These are phyloP conservation scores for Hymenoscyphus scutula DNA, from an alignment of 2,329 filamentous ascomycete species.

Conservation along the genomic window DNA sequence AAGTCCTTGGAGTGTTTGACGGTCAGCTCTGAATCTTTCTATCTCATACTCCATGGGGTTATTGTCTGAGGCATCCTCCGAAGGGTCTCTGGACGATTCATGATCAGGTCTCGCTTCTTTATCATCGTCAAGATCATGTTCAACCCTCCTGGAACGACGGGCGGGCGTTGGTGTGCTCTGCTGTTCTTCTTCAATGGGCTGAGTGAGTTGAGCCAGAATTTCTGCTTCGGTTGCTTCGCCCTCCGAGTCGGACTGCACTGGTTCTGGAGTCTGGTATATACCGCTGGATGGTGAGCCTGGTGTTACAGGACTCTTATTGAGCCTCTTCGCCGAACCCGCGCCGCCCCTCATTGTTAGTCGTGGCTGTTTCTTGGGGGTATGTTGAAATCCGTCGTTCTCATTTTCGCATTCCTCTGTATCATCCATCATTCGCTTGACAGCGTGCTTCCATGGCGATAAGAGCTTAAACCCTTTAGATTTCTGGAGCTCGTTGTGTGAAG, in stretches of 20 bases:
- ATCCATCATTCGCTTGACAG: not conserved
- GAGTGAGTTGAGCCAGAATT: slow-evolving; percentile 4
- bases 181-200: not conserved
- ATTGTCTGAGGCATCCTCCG: not conserved
- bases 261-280: not conserved
- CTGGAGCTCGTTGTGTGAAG: not conserved
- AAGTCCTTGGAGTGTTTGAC: slow-evolving; percentile 10
- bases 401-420: not conserved
- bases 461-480: not conserved
- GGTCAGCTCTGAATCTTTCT: slow-evolving; percentile 17
- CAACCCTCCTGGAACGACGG: not conserved
- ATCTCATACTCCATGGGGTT: slow-evolving; percentile 7
- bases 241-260: not conserved
- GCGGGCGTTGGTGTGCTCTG: not conserved
- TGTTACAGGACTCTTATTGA: not conserved
- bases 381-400: not conserved
- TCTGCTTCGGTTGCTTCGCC: not conserved
- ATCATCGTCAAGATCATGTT: not conserved
- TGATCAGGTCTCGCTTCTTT: not conserved
- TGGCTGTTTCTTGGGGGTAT: not conserved
- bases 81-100: not conserved
- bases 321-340: not conserved
- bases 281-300: not conserved
- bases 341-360: not conserved
- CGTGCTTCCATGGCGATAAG: not conserved